Conservation (phyloP, 1,284 basidiomycete genomes). For the Sporisorium sorghi region DNA sequence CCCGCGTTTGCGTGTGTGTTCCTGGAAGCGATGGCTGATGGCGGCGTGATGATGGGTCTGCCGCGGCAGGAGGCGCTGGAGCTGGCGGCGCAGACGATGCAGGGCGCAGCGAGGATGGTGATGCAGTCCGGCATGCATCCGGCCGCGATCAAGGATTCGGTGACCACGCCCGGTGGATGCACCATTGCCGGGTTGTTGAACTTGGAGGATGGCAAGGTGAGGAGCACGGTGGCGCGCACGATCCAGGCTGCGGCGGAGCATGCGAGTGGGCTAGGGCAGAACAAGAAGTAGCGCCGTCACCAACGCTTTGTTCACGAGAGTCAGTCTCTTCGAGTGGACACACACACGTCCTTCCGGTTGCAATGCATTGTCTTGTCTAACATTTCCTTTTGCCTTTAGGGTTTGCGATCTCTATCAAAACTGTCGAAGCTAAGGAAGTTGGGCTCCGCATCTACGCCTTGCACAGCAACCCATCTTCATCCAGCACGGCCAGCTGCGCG, state of each 20-base stretch:
- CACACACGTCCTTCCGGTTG: not conserved
- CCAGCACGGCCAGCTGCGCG: constrained; percentile 71
- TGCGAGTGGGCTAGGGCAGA: constrained; percentile 63
- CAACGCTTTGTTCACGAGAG: not conserved
- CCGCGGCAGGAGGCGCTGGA: constrained; percentile 93
- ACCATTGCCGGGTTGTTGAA: constrained; percentile 96
- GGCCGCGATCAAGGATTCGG: constrained; percentile 95
- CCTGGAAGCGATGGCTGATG: constrained; percentile 98
- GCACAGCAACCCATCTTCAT: constrained; percentile 58
- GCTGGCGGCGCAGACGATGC: constrained; percentile 93
- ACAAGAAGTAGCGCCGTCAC: constrained; percentile 26
- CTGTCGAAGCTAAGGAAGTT: not conserved
- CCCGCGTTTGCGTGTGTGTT: constrained; percentile 97
- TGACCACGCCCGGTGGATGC: constrained; percentile 97
- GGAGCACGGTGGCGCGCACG: constrained; percentile 93
- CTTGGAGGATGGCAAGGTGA: constrained; percentile 91
- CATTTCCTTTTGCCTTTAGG: no score
- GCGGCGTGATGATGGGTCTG: constrained; percentile 99
- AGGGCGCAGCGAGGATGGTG: constrained; percentile 96
- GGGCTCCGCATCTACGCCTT: constrained; percentile 33
- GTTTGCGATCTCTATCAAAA: no score
- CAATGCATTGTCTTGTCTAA: constrained; percentile 1
- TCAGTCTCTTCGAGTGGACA: no score
- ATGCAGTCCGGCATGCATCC: constrained; percentile 89
- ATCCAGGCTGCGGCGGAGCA: constrained; percentile 77